Evolutionary conservation across 371 early-diverging fungal genomes (phyloP).

Genomic region (Mucor sp.): DNA sequence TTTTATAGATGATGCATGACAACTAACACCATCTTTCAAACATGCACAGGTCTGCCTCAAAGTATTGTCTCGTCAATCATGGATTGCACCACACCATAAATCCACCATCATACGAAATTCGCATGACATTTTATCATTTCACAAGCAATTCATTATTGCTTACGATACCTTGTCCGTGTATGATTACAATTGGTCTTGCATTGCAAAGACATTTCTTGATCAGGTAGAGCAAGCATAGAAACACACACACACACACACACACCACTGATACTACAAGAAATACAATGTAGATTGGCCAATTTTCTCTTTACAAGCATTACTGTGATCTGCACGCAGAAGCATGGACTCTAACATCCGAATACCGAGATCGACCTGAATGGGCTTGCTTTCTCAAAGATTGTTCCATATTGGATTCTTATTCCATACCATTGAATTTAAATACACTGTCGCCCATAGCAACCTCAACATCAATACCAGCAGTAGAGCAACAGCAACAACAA

Average conservation of each 20-base stretch:
- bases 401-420: conserved; percentile 9
- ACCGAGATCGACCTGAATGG: conserved; percentile 50
- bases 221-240: conserved; percentile 36
- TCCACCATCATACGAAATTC: conserved; percentile 41
- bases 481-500: background rate
- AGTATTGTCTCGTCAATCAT: conserved; percentile 29
- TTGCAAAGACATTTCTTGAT: conserved; percentile 42
- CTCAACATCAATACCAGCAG: conserved; percentile 4
- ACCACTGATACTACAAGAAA: background rate
- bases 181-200: conserved; percentile 9
- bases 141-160: conserved; percentile 27
- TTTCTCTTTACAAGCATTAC: conserved; percentile 43
- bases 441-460: background rate
- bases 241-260: background rate
- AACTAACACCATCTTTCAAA: too few relatives aligned
- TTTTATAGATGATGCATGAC: too few relatives aligned
- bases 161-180: background rate
- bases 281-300: conserved; percentile 34
- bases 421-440: conserved; percentile 1
- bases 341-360: conserved; percentile 34
- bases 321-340: conserved; percentile 49
- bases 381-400: conserved; percentile 37
- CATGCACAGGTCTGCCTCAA: conserved; percentile 34
- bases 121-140: conserved; percentile 34
- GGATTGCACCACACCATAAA: conserved; percentile 41